Percentiles rank a stretch among this genome's conserved stretches.
phyloP scores from a whole-genome alignment of 495 filamentous ascomycete genomes.

The Lindgomyces ingoldianus region DNA sequence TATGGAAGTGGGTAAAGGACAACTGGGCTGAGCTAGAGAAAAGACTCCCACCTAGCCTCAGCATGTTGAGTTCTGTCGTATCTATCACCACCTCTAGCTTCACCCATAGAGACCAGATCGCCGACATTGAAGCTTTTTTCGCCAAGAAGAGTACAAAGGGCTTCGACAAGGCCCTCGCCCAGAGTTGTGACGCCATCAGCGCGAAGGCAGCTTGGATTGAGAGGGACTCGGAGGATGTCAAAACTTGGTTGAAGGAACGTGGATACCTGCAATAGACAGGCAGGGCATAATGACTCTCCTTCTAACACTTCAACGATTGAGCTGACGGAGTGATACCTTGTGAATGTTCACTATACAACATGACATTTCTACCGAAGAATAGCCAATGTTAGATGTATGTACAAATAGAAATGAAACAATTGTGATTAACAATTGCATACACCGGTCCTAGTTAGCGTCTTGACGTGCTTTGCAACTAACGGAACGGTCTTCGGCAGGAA shows the following conservation, averaged over 20 bases:
- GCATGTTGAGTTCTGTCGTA: constrained; percentile 84
- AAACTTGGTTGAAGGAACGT: constrained; percentile 61
- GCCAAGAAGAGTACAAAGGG: constrained; percentile 74
- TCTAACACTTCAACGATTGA: not conserved
- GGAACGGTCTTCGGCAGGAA: not conserved
- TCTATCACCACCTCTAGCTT: constrained; percentile 82
- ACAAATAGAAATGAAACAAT: not conserved
- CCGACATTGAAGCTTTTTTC: constrained; percentile 80
- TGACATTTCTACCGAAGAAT: no score
- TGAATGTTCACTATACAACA: no score
- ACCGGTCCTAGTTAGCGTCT: no score
- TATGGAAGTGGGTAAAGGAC: constrained; percentile 79
- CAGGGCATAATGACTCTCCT: not conserved
- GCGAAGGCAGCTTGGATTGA: constrained; percentile 64
- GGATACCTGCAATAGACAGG: constrained; percentile 48
- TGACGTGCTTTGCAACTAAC: no score
- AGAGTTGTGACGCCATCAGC: constrained; percentile 61
- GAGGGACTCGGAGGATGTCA: constrained; percentile 62
- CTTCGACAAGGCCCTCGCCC: constrained; percentile 60
- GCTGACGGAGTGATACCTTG: not conserved
- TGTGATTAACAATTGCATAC: no score
- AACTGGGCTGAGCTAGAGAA: constrained; percentile 83
- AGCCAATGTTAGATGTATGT: not conserved
- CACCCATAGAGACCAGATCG: constrained; percentile 70
- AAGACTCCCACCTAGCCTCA: constrained; percentile 76